A percentile compares a stretch with the other conserved stretches of the same genome.
Conservation (phyloP, 1,284 basidiomycete species). For the Cutaneotrichosporon sp. region DNA sequence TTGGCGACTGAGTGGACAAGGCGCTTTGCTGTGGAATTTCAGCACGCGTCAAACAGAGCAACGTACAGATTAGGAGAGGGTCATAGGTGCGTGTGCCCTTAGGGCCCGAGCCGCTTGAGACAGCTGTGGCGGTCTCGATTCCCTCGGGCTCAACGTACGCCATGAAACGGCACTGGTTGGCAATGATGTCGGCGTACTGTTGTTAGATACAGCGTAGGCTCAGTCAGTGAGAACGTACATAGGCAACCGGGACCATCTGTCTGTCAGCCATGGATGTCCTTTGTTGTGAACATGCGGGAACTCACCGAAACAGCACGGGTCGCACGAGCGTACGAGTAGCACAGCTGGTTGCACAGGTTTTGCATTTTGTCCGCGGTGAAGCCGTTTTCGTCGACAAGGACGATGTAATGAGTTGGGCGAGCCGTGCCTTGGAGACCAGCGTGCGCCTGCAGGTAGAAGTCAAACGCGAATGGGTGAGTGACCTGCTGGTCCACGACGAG, state of each 20-base stretch:
- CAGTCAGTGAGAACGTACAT: slow-evolving; percentile 17
- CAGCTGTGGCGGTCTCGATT: slow-evolving; percentile 1
- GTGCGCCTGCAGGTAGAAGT: slow-evolving; percentile 47
- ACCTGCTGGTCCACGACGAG: slow-evolving; percentile 47
- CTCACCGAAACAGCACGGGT: slow-evolving; percentile 46
- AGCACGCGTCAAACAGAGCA: background rate
- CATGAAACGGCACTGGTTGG: slow-evolving; percentile 46
- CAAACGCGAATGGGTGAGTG: slow-evolving; percentile 49
- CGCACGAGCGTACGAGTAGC: slow-evolving; percentile 48
- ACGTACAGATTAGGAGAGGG: slow-evolving; percentile 7
- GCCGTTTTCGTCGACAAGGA: slow-evolving; percentile 34
- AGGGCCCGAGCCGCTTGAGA: slow-evolving; percentile 2
- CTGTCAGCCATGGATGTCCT: background rate
- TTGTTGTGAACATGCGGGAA: background rate
- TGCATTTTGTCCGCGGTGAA: slow-evolving; percentile 44
- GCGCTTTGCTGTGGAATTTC: too few relatives aligned
- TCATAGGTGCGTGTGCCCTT: slow-evolving; percentile 2
- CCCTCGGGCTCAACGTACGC: slow-evolving; percentile 38
- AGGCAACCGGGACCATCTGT: slow-evolving; percentile 44
- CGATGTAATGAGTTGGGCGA: slow-evolving; percentile 49
- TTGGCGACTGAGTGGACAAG: too few relatives aligned
- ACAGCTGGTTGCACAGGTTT: slow-evolving; percentile 42
- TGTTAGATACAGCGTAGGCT: background rate
- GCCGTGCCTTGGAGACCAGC: slow-evolving; percentile 48
- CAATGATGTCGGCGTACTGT: slow-evolving; percentile 38